Evolutionary conservation across 73 alveolate species (phyloP).

Genomic region (Paramecium primaurelia): DNA sequence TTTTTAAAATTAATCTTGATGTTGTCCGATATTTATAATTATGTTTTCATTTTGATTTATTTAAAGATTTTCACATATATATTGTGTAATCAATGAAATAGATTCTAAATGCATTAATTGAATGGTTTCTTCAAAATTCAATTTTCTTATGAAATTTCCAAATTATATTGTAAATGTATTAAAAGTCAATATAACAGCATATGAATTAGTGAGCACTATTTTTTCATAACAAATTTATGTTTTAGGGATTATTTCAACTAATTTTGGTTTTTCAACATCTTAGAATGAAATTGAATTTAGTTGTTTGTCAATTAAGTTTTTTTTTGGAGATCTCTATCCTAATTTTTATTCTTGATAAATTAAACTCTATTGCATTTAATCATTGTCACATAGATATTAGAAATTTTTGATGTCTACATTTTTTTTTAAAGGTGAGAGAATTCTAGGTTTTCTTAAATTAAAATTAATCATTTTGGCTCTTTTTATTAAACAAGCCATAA

Average conservation of each 20-base stretch:
- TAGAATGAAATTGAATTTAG: neutral
- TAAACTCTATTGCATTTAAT: neutral
- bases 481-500: conserved; percentile 31
- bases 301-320: neutral
- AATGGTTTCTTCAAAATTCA: neutral
- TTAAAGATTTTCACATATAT: neutral
- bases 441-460: neutral
- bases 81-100: neutral
- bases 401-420: neutral
- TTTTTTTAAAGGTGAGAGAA: neutral
- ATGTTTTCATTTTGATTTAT: neutral
- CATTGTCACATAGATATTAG: conserved; percentile 6
- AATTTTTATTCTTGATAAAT: neutral
- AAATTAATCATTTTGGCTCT: conserved; percentile 19
- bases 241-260: neutral
- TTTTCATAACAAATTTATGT: neutral
- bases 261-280: neutral
- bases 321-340: neutral
- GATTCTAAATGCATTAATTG: neutral
- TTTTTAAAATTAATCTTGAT: neutral
- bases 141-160: neutral
- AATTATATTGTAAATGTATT: neutral
- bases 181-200: neutral
- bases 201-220: neutral
- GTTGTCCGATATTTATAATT: neutral